Percentiles rank a stretch among this genome's conserved stretches.
Evolutionary conservation across 225 moss, liverwort and hornwort species (phyloP).

Genomic region (Marchantia paleacea): DNA sequence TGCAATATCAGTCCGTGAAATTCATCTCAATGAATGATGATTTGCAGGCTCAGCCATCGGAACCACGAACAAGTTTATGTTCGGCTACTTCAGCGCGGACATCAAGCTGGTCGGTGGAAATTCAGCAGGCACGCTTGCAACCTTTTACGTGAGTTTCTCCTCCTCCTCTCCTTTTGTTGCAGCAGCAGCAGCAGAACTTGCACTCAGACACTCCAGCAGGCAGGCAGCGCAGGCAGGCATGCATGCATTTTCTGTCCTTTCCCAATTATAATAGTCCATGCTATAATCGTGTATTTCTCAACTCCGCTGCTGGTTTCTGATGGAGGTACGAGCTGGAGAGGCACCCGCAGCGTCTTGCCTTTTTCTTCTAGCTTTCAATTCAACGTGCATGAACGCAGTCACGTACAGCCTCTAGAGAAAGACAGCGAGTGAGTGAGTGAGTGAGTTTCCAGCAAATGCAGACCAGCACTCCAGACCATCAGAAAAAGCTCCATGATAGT

Average conservation of each 20-base stretch:
- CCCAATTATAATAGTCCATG: neutral
- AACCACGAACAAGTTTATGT: constrained; percentile 40
- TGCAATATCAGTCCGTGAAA: no score
- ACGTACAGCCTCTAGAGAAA: no score
- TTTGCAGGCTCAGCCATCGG: constrained; percentile 51
- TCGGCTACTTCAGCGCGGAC: constrained; percentile 55
- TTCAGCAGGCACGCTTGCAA: constrained; percentile 59
- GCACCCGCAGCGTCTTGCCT: neutral
- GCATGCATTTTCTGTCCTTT: neutral
- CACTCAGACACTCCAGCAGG: no score
- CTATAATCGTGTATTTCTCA: neutral
- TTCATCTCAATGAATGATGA: neutral
- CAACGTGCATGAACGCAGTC: neutral
- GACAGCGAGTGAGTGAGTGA: no score
- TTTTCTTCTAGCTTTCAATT: neutral
- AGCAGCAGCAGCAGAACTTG: no score
- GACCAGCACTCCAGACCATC: neutral
- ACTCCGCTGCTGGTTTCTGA: neutral
- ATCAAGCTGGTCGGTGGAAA: constrained; percentile 56
- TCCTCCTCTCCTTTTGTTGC: no score
- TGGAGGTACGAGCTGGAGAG: neutral
- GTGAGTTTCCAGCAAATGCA: neutral
- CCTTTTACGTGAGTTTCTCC: constrained; percentile 59
- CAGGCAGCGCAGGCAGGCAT: neutral
- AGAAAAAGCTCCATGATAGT: neutral